A percentile compares a stretch with the other conserved stretches of the same genome.
These are phyloP conservation scores for Monascus purpureus DNA, from an alignment of 495 filamentous ascomycete species.

Conservation along the genomic window DNA sequence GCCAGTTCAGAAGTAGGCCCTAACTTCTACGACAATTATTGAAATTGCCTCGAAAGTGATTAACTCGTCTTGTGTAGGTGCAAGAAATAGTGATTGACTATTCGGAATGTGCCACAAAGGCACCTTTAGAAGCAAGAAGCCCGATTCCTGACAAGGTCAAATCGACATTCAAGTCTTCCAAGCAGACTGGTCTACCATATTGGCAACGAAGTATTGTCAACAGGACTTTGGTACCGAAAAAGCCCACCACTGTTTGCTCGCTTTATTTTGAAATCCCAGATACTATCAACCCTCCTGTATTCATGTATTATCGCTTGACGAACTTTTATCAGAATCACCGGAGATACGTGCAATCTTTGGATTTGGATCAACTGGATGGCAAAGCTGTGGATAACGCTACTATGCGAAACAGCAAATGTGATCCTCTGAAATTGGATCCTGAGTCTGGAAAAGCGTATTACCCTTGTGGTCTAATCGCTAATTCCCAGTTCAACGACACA, in stretches of 20 bases:
- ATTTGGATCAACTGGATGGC: constrained; percentile 69
- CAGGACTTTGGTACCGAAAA: constrained; percentile 4
- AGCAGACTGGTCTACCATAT: constrained; percentile 14
- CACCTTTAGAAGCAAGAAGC: constrained; percentile 20
- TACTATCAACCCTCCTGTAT: constrained; percentile 60
- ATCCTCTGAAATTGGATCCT: constrained; percentile 49
- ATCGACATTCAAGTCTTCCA: constrained; percentile 47
- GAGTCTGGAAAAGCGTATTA: constrained; percentile 59
- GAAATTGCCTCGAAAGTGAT: neutral
- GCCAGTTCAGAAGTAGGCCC: constrained; percentile 55
- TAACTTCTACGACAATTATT: constrained; percentile 1
- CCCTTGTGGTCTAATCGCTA: constrained; percentile 91
- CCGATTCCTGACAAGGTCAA: constrained; percentile 41
- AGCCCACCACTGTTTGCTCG: constrained; percentile 36
- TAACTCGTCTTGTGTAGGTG: too few relatives aligned
- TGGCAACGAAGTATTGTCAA: constrained; percentile 17
- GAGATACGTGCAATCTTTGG: constrained; percentile 82
- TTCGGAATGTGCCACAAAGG: constrained; percentile 49
- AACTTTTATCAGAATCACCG: constrained; percentile 99
- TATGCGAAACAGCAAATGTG: constrained; percentile 56
- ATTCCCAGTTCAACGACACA: constrained; percentile 95
- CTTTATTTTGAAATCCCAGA: constrained; percentile 69
- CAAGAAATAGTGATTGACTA: constrained; percentile 88
- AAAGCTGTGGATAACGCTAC: constrained; percentile 42
- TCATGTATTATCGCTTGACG: constrained; percentile 86